A percentile compares a stretch with the other conserved stretches of the same genome.
These are phyloP conservation scores for Athelia psychrophila DNA, from an alignment of 1,284 basidiomycete genomes.

Conservation along the genomic window DNA sequence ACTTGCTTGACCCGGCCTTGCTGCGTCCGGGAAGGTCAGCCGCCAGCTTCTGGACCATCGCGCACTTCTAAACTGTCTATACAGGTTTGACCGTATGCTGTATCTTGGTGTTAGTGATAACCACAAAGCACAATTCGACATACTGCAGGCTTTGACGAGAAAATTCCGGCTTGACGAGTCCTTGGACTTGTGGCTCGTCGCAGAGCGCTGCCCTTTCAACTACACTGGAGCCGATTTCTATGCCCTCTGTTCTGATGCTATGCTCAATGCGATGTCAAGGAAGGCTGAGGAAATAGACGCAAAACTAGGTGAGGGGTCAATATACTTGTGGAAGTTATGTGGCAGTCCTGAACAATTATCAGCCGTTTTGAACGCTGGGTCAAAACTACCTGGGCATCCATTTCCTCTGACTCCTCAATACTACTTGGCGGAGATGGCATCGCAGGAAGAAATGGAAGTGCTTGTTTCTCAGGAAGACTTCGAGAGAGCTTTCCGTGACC, in stretches of 20 bases:
- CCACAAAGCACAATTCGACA: slow-evolving; percentile 84
- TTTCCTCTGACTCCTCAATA: slow-evolving; percentile 88
- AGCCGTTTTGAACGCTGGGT: slow-evolving; percentile 46
- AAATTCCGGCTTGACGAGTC: slow-evolving; percentile 84
- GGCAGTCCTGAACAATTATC: slow-evolving; percentile 6
- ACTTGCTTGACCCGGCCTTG: slow-evolving; percentile 91
- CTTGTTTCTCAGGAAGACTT: slow-evolving; percentile 79
- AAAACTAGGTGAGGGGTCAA: slow-evolving; percentile 59
- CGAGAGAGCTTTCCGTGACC: slow-evolving; percentile 65
- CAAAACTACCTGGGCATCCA: slow-evolving; percentile 45
- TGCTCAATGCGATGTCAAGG: slow-evolving; percentile 93
- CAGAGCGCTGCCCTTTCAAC: slow-evolving; percentile 85
- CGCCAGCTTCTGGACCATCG: slow-evolving; percentile 2
- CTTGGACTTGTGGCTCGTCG: slow-evolving; percentile 67
- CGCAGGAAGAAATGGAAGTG: slow-evolving; percentile 70
- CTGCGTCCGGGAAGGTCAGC: slow-evolving; percentile 85
- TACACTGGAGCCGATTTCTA: slow-evolving; percentile 98
- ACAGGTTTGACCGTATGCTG: slow-evolving; percentile 94
- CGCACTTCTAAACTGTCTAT: slow-evolving; percentile 1
- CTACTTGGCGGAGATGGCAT: slow-evolving; percentile 87
- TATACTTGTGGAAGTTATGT: background rate
- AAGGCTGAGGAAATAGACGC: slow-evolving; percentile 81
- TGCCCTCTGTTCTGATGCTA: slow-evolving; percentile 94
- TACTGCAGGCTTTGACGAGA: slow-evolving; percentile 88
- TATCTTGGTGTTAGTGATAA: slow-evolving; percentile 94